Conservation (phyloP, 192 early-diverging fungal genomes). For the Entomortierella chlamydospora region DNA sequence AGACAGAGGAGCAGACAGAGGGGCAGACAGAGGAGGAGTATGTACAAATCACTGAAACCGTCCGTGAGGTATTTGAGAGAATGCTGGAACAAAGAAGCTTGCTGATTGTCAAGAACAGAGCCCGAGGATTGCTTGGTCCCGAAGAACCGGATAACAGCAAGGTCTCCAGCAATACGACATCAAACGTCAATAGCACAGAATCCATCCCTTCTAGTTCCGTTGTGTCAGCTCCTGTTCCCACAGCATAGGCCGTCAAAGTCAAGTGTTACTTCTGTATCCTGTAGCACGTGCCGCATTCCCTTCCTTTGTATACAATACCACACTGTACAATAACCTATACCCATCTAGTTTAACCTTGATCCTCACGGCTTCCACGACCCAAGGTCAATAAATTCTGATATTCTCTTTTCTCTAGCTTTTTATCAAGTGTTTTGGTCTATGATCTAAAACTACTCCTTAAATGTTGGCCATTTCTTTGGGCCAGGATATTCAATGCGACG, state of each 20-base stretch:
- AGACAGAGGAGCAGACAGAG: not conserved
- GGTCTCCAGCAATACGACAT: not conserved
- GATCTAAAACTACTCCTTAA: constrained; percentile 11
- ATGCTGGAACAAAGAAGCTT: constrained; percentile 42
- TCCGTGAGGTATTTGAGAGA: constrained; percentile 44
- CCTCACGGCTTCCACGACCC: too few relatives aligned
- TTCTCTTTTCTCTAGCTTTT: too few relatives aligned
- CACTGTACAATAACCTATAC: too few relatives aligned
- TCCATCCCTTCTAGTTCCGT: too few relatives aligned
- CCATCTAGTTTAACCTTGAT: too few relatives aligned
- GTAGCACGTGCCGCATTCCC: too few relatives aligned
- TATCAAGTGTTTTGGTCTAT: not conserved
- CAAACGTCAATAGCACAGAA: not conserved
- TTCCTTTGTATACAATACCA: too few relatives aligned
- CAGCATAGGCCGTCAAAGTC: too few relatives aligned
- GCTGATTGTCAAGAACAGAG: constrained; percentile 47
- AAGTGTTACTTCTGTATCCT: too few relatives aligned
- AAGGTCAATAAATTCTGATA: too few relatives aligned
- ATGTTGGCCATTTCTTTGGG: constrained; percentile 59
- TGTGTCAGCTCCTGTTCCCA: too few relatives aligned
- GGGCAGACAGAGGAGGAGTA: not conserved
- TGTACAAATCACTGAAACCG: constrained; percentile 35
- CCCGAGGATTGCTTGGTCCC: constrained; percentile 29
- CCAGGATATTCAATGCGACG: constrained; percentile 75
- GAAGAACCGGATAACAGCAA: constrained; percentile 7